A percentile compares a stretch with the other conserved stretches of the same genome.
Evolutionary conservation across 345 rosid genomes (phyloP).

Genomic region (Eutrema heterophyllum): DNA sequence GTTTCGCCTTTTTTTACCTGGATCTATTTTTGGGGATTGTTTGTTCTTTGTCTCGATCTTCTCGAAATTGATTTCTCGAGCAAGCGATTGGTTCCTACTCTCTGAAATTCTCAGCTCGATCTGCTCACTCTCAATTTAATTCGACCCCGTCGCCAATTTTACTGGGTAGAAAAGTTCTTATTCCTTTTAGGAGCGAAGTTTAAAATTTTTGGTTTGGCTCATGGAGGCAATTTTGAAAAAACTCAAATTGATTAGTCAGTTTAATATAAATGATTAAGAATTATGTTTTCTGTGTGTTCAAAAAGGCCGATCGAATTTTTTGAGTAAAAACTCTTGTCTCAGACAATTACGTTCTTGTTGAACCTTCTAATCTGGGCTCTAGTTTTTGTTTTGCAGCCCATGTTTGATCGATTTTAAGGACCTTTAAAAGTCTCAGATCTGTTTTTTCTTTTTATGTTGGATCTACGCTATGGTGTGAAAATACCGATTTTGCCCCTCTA

Average conservation of each 20-base stretch:
- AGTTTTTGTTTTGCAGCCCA: constrained; percentile 24
- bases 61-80: neutral
- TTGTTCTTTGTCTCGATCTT: neutral
- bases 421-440: constrained; percentile 17
- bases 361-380: constrained; percentile 7
- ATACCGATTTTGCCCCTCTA: constrained; percentile 9
- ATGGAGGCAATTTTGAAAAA: constrained; percentile 19
- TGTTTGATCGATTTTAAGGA: constrained; percentile 17
- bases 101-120: neutral
- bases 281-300: neutral
- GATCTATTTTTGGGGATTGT: neutral
- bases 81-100: neutral
- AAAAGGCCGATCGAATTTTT: constrained; percentile 1
- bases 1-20: neutral
- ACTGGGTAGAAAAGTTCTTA: neutral
- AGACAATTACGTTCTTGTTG: neutral
- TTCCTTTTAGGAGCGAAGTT: neutral
- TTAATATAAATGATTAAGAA: neutral
- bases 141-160: neutral
- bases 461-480: neutral
- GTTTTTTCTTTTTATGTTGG: neutral
- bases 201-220: neutral
- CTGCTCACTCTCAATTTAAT: neutral
- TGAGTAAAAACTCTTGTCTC: neutral
- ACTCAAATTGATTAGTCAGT: neutral